Conservation (phyloP, 768 basidiomycete species). For the Lepiota brunneoincarnata region DNA sequence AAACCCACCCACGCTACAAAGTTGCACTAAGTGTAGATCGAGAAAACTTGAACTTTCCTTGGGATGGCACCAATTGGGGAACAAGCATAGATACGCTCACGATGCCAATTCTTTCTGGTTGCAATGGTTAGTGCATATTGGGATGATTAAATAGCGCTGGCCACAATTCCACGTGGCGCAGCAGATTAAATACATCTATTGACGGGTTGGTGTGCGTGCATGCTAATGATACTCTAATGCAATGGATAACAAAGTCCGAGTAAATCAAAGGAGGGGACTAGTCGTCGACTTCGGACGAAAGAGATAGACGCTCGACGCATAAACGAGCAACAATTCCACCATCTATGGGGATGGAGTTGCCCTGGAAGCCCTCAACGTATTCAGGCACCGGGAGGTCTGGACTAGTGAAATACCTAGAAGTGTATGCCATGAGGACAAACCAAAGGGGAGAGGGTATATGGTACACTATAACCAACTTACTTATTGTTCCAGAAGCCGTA, state of each 20-base stretch:
- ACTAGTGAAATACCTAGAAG: constrained; percentile 63
- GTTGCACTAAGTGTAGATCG: no score
- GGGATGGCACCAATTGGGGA: no score
- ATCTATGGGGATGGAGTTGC: constrained; percentile 83
- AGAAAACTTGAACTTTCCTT: no score
- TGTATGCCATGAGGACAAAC: not conserved
- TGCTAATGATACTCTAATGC: not conserved
- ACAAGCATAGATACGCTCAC: no score
- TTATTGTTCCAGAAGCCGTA: constrained; percentile 81
- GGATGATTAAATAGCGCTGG: no score
- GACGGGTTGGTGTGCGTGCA: not conserved
- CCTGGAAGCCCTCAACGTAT: constrained; percentile 88
- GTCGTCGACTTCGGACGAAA: constrained; percentile 62
- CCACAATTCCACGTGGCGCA: no score
- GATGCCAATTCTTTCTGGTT: no score
- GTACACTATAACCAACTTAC: constrained; percentile 37
- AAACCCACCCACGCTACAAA: no score
- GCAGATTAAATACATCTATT: no score
- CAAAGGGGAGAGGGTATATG: not conserved
- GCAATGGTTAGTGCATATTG: no score
- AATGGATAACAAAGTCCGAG: not conserved
- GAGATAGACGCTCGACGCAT: constrained; percentile 53
- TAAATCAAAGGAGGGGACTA: constrained; percentile 20
- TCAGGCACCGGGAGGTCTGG: constrained; percentile 64
- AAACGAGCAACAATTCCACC: constrained; percentile 63